phyloP scores from a whole-genome alignment of 2,329 filamentous ascomycete genomes.

The Stemphylium beticola region DNA sequence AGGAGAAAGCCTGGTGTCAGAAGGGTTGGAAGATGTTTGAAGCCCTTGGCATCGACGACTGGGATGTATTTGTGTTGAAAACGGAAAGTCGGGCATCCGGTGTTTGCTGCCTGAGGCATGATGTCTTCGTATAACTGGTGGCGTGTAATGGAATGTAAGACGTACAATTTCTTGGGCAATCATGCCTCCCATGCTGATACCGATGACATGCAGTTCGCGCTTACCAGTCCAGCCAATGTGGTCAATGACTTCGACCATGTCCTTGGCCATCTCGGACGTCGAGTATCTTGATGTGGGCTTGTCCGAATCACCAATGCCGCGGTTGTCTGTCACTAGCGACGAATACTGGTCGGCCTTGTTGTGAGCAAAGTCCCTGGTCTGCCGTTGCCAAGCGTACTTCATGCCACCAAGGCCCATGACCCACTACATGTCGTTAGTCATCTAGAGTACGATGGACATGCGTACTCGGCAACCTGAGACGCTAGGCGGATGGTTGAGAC shows the following conservation, averaged over 20 bases:
- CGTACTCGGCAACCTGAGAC: constrained; percentile 36
- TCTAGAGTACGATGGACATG: constrained; percentile 1
- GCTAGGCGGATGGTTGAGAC: constrained; percentile 38
- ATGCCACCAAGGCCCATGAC: constrained; percentile 80
- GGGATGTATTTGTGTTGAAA: constrained; percentile 13
- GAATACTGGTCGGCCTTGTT: constrained; percentile 70
- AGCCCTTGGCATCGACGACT: constrained; percentile 18
- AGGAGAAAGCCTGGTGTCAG: constrained; percentile 31
- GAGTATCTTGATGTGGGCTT: constrained; percentile 79
- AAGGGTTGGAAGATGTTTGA: constrained; percentile 20
- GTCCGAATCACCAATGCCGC: constrained; percentile 80
- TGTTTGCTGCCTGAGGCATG: constrained; percentile 6
- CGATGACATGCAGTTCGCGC: constrained; percentile 70
- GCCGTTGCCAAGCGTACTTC: constrained; percentile 77
- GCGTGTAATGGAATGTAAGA: constrained; percentile 11
- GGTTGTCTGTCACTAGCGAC: constrained; percentile 80
- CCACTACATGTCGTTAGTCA: constrained; percentile 60
- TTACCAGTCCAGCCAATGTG: constrained; percentile 71
- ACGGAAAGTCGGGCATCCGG: constrained; percentile 40
- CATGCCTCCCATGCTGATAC: constrained; percentile 89
- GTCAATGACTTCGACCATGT: constrained; percentile 72
- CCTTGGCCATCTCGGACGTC: constrained; percentile 82
- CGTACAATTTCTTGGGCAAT: constrained; percentile 80
- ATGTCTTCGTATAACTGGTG: constrained; percentile 5
- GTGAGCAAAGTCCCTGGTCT: constrained; percentile 83